phyloP scores from a whole-genome alignment of 805 yeast genomes.

The Metschnikowia kunwiensis region DNA sequence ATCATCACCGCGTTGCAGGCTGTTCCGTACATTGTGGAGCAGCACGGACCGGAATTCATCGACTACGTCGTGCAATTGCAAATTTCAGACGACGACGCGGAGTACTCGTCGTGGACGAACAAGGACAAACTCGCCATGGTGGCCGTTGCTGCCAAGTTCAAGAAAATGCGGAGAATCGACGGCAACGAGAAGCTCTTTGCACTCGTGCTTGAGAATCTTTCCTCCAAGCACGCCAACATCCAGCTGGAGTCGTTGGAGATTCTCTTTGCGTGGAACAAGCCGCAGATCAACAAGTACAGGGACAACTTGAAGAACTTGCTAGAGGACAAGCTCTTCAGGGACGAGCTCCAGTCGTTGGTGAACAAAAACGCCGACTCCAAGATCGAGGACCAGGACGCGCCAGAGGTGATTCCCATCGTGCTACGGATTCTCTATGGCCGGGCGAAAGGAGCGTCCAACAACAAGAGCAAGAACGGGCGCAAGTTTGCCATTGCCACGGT shows the following conservation, averaged over 20 bases:
- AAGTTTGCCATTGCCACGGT: constrained; percentile 67
- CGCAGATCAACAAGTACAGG: constrained; percentile 59
- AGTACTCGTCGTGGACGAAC: constrained; percentile 37
- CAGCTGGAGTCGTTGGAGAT: constrained; percentile 75
- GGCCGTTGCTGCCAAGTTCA: constrained; percentile 62
- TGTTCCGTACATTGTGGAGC: constrained; percentile 70
- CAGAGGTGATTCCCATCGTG: constrained; percentile 63
- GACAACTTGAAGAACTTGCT: constrained; percentile 71
- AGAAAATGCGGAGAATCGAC: constrained; percentile 53
- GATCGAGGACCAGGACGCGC: constrained; percentile 61
- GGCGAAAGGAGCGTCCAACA: constrained; percentile 64
- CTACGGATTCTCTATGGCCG: constrained; percentile 82
- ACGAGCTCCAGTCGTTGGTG: constrained; percentile 70
- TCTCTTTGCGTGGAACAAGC: constrained; percentile 60
- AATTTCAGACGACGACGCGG: constrained; percentile 15
- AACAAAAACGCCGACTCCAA: constrained; percentile 46
- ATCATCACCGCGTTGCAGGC: constrained; percentile 53
- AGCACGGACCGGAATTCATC: constrained; percentile 51
- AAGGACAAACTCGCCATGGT: constrained; percentile 58
- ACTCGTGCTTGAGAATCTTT: constrained; percentile 53
- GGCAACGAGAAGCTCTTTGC: constrained; percentile 52
- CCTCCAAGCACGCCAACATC: constrained; percentile 56
- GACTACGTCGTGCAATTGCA: constrained; percentile 44
- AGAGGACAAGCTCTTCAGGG: constrained; percentile 81
- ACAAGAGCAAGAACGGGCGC: constrained; percentile 70